phyloP scores from a whole-genome alignment of 73 alveolate species.

The Paramecium pentaurelia region DNA sequence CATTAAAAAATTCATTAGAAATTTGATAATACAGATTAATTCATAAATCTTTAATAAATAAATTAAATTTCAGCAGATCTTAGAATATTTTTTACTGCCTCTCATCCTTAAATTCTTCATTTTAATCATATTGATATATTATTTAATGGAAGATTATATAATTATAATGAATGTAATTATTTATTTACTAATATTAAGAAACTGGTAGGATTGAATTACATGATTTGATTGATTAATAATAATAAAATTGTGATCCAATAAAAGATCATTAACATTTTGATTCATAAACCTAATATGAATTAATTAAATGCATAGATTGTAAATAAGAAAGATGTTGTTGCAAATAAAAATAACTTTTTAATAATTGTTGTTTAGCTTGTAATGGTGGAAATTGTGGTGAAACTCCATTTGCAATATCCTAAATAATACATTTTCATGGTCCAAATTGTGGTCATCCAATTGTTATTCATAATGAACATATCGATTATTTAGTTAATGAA shows the following conservation, averaged over 20 bases:
- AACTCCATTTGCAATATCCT: background rate
- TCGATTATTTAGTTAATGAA: background rate
- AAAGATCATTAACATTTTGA: background rate
- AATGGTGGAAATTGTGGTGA: conserved; percentile 25
- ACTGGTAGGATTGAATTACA: background rate
- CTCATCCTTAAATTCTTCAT: background rate
- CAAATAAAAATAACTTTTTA: background rate
- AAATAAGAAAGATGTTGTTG: background rate
- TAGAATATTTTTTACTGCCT: background rate
- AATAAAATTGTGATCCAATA: background rate
- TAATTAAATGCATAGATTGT: background rate
- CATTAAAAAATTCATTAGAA: conserved; percentile 16
- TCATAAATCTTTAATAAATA: background rate
- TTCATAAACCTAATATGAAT: background rate
- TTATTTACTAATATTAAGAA: background rate
- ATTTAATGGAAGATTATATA: background rate
- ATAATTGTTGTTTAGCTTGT: background rate
- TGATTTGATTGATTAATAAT: background rate
- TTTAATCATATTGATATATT: background rate
- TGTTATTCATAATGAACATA: background rate
- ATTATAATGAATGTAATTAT: background rate
- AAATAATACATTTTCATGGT: background rate
- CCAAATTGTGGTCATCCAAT: conserved; percentile 21
- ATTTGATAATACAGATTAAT: background rate
- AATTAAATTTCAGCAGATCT: background rate